phyloP scores from a whole-genome alignment of 1,139 yeast species.

The Diutina scorzettiae region DNA sequence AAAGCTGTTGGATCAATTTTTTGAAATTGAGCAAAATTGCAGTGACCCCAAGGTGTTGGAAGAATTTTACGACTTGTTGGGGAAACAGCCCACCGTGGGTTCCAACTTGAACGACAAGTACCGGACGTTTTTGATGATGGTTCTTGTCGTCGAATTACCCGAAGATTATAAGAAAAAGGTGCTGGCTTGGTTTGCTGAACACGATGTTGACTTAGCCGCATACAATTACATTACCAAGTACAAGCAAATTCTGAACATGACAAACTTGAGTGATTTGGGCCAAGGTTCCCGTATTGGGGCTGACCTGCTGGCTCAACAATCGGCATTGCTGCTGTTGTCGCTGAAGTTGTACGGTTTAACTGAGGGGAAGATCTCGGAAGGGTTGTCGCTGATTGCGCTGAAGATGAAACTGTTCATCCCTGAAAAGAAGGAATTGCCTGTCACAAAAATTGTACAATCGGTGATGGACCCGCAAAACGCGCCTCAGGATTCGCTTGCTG shows the following conservation, averaged over 20 bases:
- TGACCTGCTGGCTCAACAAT: slow-evolving; percentile 13
- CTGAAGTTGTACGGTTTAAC: slow-evolving; percentile 71
- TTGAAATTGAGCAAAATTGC: slow-evolving; percentile 81
- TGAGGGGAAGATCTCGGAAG: slow-evolving; percentile 68
- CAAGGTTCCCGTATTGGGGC: background rate
- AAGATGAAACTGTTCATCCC: slow-evolving; percentile 84
- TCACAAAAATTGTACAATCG: slow-evolving; percentile 83
- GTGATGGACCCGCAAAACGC: slow-evolving; percentile 74
- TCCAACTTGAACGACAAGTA: slow-evolving; percentile 66
- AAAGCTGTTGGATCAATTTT: slow-evolving; percentile 77
- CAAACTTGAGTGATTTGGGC: background rate
- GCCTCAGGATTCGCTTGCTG: slow-evolving; percentile 43
- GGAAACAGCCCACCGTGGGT: slow-evolving; percentile 27
- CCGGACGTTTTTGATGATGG: slow-evolving; percentile 74
- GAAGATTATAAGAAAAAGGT: slow-evolving; percentile 51
- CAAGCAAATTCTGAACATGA: slow-evolving; percentile 33
- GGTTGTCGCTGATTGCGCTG: slow-evolving; percentile 77
- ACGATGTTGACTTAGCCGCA: slow-evolving; percentile 45
- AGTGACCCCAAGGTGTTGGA: slow-evolving; percentile 49
- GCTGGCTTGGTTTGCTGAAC: slow-evolving; percentile 42
- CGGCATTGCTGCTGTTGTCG: slow-evolving; percentile 63
- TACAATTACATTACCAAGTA: slow-evolving; percentile 58
- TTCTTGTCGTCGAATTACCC: slow-evolving; percentile 47
- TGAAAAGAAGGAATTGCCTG: slow-evolving; percentile 75
- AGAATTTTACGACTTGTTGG: slow-evolving; percentile 46